Base-by-base conservation (phyloP, 2,329 filamentous ascomycete genomes). In the Knufia fluminis region DNA sequence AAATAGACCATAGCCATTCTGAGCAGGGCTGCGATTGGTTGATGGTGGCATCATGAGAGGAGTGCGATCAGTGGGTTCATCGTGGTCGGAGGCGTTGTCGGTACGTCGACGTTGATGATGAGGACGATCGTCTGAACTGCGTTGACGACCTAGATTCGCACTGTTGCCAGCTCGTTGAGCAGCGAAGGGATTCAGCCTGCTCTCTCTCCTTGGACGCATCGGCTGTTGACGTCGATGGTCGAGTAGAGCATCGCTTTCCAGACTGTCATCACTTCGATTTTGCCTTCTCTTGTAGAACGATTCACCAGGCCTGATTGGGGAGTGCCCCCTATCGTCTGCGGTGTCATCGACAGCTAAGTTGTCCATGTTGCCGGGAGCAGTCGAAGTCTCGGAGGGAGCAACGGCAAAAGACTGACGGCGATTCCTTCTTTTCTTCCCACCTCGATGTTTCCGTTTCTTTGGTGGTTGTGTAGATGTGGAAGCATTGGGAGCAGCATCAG, bases 161-260 rank as follows among this genome's bases (percentile, higher is more conserved):
- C 16, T 14, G 24, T 31, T 28, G 9, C 35, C 24, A 33, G 38
- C 38, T 36, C 38, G 22, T 17, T 49, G 46, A n/a, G 50, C 28
- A 19, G 54, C 46, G 38, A 59, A 52, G 4, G 53, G 22, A 42
- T 51, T 56, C 24, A 56, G 33, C 14, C 69, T 65, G 55, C 71
- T 74, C 17, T 74, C 71, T 57, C 85, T 76, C 56, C 86, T 76
- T 38, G 82, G 72, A 45, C 84, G 78, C 68, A 86, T 75, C 54
- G 70, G 69, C 40, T 74, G 76, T 56, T 83, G 81, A 44, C 77
- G 72, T 59, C 79, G 81, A 66, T 97, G 91, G 67, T 97, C 91
- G 16, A 97, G 71, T 57, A 97, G 71, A 6, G 80, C 83, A 63
- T 94, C 84, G 65, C 89, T 96, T 58, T 96, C 91, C 55, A 97